Evolutionary conservation across 2,329 filamentous ascomycete species (phyloP), one percentile per base, ranked within the genome.

Genomic region (Metarhizium brunneum): DNA sequence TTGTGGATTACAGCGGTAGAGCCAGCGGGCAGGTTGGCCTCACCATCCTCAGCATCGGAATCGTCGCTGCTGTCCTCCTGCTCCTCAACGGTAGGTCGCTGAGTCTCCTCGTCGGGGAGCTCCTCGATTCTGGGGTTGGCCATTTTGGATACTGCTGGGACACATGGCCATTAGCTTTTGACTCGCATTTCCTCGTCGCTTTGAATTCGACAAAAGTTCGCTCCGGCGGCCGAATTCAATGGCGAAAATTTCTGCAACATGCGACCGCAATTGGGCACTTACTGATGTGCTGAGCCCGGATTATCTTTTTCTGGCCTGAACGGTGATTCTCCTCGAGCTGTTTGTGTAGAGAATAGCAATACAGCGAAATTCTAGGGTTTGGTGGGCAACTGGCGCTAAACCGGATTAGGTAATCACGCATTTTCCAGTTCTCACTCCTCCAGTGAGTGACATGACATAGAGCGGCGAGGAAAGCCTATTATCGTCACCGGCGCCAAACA

Each of bases 121-220:
- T 99, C 94, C 83, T 99, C 92, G 77, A 97, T 87, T 77, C 92
- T 88, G 75, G 92, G 90, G 82, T 96, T 95, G 74, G 94, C 88
- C 94, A 99, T 99, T 75, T 76, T 89, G 72, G 69, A 50, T 58
- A 57, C 60, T 61, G 52, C 14, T 18, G 38, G 29, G 38, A 18
- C 35, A 50, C 43, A 48, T 35, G 25, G 53, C 10, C 52, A 38
- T 55, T 56, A 59, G 57, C 52, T 50, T 42, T 30, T 49, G n/a
- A 38, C 20, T 48, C 25, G 49, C 16, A 38, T 7, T 35, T 38
- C 20, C 29, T 7, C 49, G 20, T 40, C 36, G 54, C 43, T 40
- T 54, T 55, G 47, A 54, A 58, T 55, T 59, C 50, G 49, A 30
- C 13, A n/a, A 48, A 35, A 36, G 40, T 47, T 47, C 35, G 32